Conservation (phyloP, 495 filamentous ascomycete species). For the Hypomontagnella submonticulosa region DNA sequence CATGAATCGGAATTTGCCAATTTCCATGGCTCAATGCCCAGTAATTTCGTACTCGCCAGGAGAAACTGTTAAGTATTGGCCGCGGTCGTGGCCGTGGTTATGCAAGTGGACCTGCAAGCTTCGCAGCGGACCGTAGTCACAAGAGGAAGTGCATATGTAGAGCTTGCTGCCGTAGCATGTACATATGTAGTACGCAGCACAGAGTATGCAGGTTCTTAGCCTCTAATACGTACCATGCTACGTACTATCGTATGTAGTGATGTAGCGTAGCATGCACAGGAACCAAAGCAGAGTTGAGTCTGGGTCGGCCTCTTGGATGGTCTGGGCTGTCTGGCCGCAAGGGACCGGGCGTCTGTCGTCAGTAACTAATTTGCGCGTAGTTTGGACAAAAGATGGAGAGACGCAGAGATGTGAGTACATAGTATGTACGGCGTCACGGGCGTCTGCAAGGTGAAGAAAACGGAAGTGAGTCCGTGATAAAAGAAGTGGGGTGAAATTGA, state of each 20-base stretch:
- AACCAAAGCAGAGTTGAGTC: constrained; percentile 31
- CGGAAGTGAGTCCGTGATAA: constrained; percentile 36
- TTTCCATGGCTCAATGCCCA: too few species aligned
- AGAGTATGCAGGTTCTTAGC: constrained; percentile 1
- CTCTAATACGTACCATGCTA: background rate
- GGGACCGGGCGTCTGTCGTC: constrained; percentile 15
- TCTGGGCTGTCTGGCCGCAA: constrained; percentile 25
- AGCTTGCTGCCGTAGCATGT: constrained; percentile 31
- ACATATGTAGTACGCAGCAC: too few species aligned
- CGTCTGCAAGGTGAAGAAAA: constrained; percentile 47
- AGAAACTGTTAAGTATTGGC: too few species aligned
- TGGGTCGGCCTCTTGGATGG: constrained; percentile 31
- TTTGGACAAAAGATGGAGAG: constrained; percentile 26
- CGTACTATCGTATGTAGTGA: constrained; percentile 6
- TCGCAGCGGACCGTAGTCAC: constrained; percentile 54
- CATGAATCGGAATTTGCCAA: constrained; percentile 9
- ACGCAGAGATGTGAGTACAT: background rate
- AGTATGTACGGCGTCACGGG: constrained; percentile 37
- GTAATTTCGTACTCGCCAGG: too few species aligned
- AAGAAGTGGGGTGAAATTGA: constrained; percentile 30
- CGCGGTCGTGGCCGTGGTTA: constrained; percentile 25
- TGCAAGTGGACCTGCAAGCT: constrained; percentile 41
- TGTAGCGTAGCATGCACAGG: constrained; percentile 28
- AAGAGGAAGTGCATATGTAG: constrained; percentile 49
- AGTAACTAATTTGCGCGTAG: constrained; percentile 16